Conservation (phyloP, 345 rosid genomes). For the Hevea brasiliensis region DNA sequence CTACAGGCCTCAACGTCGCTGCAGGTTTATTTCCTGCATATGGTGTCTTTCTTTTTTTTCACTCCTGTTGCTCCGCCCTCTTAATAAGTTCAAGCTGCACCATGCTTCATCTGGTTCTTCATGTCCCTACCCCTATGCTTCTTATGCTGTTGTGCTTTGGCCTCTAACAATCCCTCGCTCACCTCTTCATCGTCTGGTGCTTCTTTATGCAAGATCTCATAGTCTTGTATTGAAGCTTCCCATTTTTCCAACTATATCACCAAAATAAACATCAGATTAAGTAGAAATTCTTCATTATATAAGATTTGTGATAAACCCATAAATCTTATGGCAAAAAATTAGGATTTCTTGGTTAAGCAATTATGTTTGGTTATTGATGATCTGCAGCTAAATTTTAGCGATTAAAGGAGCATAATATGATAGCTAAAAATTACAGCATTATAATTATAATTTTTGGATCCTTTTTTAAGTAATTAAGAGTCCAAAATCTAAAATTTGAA, state of each 20-base stretch:
- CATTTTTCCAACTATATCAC: conserved; percentile 54
- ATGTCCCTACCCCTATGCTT: conserved; percentile 34
- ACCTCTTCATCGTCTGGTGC: conserved; percentile 71
- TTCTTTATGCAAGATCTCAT: conserved; percentile 56
- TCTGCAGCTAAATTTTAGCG: too few relatives aligned
- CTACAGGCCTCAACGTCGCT: background rate
- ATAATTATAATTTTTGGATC: too few relatives aligned
- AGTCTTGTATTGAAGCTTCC: conserved; percentile 70
- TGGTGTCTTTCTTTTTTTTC: background rate
- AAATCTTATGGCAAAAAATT: too few relatives aligned
- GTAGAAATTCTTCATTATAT: too few relatives aligned
- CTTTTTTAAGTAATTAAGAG: too few relatives aligned
- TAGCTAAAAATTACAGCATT: too few relatives aligned
- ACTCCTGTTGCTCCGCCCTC: background rate
- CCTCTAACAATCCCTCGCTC: conserved; percentile 48
- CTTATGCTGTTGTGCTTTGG: conserved; percentile 48
- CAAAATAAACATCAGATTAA: background rate
- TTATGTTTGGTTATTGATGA: too few relatives aligned
- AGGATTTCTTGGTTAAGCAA: too few relatives aligned
- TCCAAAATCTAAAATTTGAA: too few relatives aligned
- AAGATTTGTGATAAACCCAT: too few relatives aligned
- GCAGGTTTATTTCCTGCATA: background rate
- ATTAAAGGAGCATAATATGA: too few relatives aligned
- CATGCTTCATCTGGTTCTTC: too few relatives aligned
- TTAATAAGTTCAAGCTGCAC: background rate